Evolutionary conservation across 768 basidiomycete genomes (phyloP), one percentile per base, ranked within the genome.

Genomic region (Tylopilus cervinicoccineus): DNA sequence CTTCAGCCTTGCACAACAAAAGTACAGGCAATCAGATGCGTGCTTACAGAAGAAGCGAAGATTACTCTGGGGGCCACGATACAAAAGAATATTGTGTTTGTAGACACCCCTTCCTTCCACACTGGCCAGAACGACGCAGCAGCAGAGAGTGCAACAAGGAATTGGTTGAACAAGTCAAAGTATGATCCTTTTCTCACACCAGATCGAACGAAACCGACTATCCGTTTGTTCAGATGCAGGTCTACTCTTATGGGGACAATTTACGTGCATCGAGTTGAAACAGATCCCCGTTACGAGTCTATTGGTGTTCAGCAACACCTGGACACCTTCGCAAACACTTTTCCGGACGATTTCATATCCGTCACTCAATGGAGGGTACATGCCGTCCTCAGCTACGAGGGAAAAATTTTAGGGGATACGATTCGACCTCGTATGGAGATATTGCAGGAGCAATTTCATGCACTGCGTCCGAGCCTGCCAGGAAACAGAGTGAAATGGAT

Each of bases 81-180:
- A 4, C 36, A 43, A 22, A 51, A 32, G 2, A 13, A 38, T 27
- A 55, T 61, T 9, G 61, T 63, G 16, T 54, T 63, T 16, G 54
- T 63, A 0, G 56, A 63, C 46, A 63, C 45, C 0, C 61, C 61
- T 12, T 58, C 59, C 20, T 55, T 61, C n/a, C 28, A 23, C 19
- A 31, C 42, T 3, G 44, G 14, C 8, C 10, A 16, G 23, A 33
- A 43, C 23, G 39, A 43, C 20, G 4, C 1, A 23, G 28, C 7
- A 11, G 46, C 48, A 9, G 43, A 51, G 13, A 36, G 1, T 2
- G 11, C 43, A 14, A 53, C 29, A 38, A 13, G 3, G 1, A 22
- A 2, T 16, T 62, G 57, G 60, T 28, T 61, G 36, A 41, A 1
- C 0, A 20, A 31, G 7, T 40, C 43, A 14, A 43, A 31, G 57